Evolutionary conservation across 2,329 filamentous ascomycete species (phyloP).

Genomic region (Aspergillus novofumigatus): DNA sequence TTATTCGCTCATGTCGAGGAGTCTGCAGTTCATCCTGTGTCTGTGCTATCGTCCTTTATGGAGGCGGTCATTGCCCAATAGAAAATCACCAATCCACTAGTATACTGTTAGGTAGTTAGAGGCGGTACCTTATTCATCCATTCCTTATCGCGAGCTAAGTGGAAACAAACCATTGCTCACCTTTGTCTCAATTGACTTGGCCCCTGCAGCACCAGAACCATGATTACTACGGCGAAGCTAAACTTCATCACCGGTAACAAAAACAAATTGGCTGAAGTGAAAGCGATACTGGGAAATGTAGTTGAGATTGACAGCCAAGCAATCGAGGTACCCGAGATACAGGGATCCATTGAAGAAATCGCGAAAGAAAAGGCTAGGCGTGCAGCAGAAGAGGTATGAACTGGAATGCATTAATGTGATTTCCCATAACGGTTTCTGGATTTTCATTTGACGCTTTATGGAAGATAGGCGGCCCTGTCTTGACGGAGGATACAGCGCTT

Average conservation of each 20-base stretch:
- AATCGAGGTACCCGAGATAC: slow-evolving; percentile 82
- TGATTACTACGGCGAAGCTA: slow-evolving; percentile 52
- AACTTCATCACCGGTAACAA: slow-evolving; percentile 97
- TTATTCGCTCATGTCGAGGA: background rate
- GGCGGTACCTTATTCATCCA: background rate
- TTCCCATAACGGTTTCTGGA: background rate
- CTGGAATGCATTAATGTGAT: background rate
- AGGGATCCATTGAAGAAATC: slow-evolving; percentile 89
- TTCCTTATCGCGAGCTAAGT: background rate
- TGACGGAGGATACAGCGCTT: slow-evolving; percentile 93
- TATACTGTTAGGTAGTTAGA: background rate
- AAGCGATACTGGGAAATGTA: slow-evolving; percentile 71
- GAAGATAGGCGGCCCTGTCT: slow-evolving; percentile 77
- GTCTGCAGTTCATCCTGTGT: background rate
- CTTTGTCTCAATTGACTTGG: slow-evolving; percentile 2
- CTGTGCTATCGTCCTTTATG: background rate
- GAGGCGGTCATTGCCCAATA: background rate
- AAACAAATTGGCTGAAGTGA: slow-evolving; percentile 88
- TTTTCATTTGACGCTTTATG: background rate
- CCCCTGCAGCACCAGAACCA: slow-evolving; percentile 17
- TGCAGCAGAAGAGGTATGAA: slow-evolving; percentile 71
- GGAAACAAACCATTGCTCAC: background rate
- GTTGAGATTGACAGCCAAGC: slow-evolving; percentile 71
- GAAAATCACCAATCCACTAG: background rate
- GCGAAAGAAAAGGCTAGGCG: slow-evolving; percentile 79